Base-by-base conservation (phyloP, 768 basidiomycete species). In the Mycena chlorophos region DNA sequence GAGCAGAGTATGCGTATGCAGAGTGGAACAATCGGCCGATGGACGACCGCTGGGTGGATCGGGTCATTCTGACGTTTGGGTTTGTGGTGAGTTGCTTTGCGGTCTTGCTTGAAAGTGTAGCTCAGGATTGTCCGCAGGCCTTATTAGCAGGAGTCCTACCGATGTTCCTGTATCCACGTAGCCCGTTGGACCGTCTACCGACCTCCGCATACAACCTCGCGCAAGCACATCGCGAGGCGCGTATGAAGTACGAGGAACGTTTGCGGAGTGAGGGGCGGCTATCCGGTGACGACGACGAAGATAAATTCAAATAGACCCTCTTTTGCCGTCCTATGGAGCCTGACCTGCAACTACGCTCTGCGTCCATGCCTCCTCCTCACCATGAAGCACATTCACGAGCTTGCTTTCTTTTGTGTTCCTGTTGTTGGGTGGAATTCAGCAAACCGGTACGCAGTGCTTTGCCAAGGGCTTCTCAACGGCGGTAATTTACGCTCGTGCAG, bases 61-160 rank as follows among this genome's bases (percentile, higher is more conserved):
- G 54, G 16, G 56, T 62, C 25, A 62, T 62, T 37, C 56, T 62
- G 10, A 38, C 56, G 5, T n/a, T 62, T 58, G 22, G 60, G 52
- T 0, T 62, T 55, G 49, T 57, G 16, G 60, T 61, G 25, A 42
- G 52, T 31, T 40, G 3, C 10, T 43, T 1, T 42, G 2, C 28
- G 30, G n/a, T 42, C 40, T 42, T 19, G 8, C 8, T 5, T 42
- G 8, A 14, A 42, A 19, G 13, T 42, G 40, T 37, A 10, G 34
- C 17, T 17, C 8, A 42, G n/a, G n/a, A n/a, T 51, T 6, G 38
- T 40, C 29, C 13, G 27, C 40, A 54, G 60, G 46, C 56, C 3
- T 54, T 58, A 10, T 26, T 55, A 19, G 29, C 47, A 1, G 56
- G 56, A 8, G 23, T 62, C 3, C 20, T 56, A 16, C 59, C 59